A percentile compares a stretch with the other conserved stretches of the same genome.
phyloP scores from a whole-genome alignment of 2,329 filamentous ascomycete species.

The Neofusicoccum kwambonambiense region DNA sequence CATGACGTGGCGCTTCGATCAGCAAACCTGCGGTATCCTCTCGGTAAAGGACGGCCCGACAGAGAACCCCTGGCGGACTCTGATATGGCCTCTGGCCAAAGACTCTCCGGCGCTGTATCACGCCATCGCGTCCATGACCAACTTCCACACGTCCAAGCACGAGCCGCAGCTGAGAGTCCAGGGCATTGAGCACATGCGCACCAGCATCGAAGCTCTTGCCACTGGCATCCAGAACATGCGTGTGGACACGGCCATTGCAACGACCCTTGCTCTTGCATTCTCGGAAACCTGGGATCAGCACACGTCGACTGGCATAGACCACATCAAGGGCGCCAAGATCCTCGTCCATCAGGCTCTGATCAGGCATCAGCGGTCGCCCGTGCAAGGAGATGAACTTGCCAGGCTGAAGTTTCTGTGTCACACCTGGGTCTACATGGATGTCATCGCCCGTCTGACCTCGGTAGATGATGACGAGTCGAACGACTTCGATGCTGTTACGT shows the following conservation, averaged over 20 bases:
- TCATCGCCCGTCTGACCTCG: conserved; percentile 66
- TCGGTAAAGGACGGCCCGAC: conserved; percentile 68
- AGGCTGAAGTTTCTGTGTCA: conserved; percentile 68
- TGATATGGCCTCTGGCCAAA: conserved; percentile 67
- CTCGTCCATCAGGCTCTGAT: conserved; percentile 60
- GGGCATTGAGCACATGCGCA: conserved; percentile 69
- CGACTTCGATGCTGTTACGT: conserved; percentile 47
- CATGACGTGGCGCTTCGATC: conserved; percentile 63
- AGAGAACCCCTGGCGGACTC: conserved; percentile 70
- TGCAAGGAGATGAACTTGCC: conserved; percentile 45
- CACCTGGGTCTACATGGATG: conserved; percentile 72
- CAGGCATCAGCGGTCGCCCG: conserved; percentile 43
- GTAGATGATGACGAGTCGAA: conserved; percentile 57
- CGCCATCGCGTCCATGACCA: conserved; percentile 67
- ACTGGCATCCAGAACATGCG: conserved; percentile 63
- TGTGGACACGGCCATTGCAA: conserved; percentile 65
- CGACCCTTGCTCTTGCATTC: conserved; percentile 67
- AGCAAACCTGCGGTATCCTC: conserved; percentile 66
- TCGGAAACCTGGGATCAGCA: conserved; percentile 71
- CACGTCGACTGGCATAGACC: conserved; percentile 66
- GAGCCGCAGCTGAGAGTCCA: conserved; percentile 57
- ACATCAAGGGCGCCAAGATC: conserved; percentile 66
- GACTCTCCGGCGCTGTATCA: conserved; percentile 66
- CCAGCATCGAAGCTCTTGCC: conserved; percentile 59
- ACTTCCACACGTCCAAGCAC: conserved; percentile 64